Percentiles rank a stretch among this genome's conserved stretches.
phyloP scores from a whole-genome alignment of 2,329 filamentous ascomycete species.

The Clonostachys chloroleuca region DNA sequence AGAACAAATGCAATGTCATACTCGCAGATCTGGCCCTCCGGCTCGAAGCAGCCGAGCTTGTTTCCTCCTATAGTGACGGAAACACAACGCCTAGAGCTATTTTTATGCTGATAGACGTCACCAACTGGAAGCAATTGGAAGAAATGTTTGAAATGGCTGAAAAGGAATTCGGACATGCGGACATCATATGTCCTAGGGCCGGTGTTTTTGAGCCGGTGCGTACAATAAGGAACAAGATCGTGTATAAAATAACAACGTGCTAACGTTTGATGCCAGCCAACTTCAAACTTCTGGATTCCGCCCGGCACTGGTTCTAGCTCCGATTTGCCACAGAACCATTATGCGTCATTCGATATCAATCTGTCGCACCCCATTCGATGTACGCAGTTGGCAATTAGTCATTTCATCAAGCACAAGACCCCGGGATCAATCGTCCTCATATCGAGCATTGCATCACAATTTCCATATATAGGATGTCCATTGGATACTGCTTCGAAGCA shows the following conservation, averaged over 20 bases:
- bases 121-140: constrained; percentile 22
- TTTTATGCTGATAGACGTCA: constrained; percentile 36
- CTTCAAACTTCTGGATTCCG: constrained; percentile 5
- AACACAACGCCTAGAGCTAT: constrained; percentile 17
- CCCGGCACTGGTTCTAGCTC: background rate
- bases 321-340: constrained; percentile 1
- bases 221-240: background rate
- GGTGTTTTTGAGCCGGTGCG: constrained; percentile 33
- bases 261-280: background rate
- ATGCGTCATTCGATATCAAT: constrained; percentile 16
- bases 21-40: constrained; percentile 39
- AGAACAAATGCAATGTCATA: constrained; percentile 37
- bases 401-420: constrained; percentile 11
- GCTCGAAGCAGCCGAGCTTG: constrained; percentile 27
- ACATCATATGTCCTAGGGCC: constrained; percentile 42
- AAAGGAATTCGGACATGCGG: constrained; percentile 23
- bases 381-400: constrained; percentile 20
- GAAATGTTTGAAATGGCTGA: constrained; percentile 20
- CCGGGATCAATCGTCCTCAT: constrained; percentile 17
- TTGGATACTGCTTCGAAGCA: constrained; percentile 20
- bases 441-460: constrained; percentile 15
- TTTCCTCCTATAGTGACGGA: constrained; percentile 9
- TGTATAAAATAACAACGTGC: background rate
- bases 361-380: constrained; percentile 19
- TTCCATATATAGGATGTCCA: constrained; percentile 11